Percentiles rank a stretch among this genome's conserved stretches.
These are phyloP conservation scores for Pelargonium australe DNA, from an alignment of 441 rosid genomes.

Conservation along the genomic window DNA sequence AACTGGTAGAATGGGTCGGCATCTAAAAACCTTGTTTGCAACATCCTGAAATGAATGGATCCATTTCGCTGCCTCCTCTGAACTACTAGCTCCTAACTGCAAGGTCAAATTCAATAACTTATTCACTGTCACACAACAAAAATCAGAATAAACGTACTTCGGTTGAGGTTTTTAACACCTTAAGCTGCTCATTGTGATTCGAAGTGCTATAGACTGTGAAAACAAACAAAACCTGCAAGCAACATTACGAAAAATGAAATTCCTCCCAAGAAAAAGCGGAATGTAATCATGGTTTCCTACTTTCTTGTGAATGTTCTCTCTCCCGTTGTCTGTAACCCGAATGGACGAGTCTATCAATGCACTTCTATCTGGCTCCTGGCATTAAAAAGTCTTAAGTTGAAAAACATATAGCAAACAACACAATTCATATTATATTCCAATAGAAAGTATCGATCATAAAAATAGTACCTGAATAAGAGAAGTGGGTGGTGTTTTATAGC, in stretches of 20 bases:
- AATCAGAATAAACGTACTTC: background rate
- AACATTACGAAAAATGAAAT: conserved; percentile 7
- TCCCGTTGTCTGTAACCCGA: conserved; percentile 82
- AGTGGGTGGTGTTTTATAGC: conserved; percentile 56
- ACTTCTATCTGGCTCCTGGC: conserved; percentile 68
- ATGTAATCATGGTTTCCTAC: conserved; percentile 27
- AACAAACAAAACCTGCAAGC: conserved; percentile 67
- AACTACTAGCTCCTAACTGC: conserved; percentile 86
- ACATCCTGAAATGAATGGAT: conserved; percentile 63
- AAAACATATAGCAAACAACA: background rate
- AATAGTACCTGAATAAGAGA: conserved; percentile 46
- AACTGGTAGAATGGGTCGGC: background rate
- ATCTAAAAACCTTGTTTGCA: conserved; percentile 49
- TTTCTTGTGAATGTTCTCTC: conserved; percentile 78
- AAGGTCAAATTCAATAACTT: conserved; percentile 14
- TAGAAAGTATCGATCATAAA: background rate
- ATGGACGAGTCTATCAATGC: conserved; percentile 64
- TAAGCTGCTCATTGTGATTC: conserved; percentile 67
- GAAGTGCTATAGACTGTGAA: conserved; percentile 72
- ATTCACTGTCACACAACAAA: background rate
- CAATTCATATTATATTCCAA: background rate
- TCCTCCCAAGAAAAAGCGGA: background rate
- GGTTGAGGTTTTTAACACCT: conserved; percentile 36
- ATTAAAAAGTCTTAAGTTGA: conserved; percentile 12
- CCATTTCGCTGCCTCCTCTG: conserved; percentile 96